Percentiles rank a stretch among this genome's conserved stretches.
Evolutionary conservation across 805 yeast genomes (phyloP).

Genomic region (Barnettozyma vustinii): DNA sequence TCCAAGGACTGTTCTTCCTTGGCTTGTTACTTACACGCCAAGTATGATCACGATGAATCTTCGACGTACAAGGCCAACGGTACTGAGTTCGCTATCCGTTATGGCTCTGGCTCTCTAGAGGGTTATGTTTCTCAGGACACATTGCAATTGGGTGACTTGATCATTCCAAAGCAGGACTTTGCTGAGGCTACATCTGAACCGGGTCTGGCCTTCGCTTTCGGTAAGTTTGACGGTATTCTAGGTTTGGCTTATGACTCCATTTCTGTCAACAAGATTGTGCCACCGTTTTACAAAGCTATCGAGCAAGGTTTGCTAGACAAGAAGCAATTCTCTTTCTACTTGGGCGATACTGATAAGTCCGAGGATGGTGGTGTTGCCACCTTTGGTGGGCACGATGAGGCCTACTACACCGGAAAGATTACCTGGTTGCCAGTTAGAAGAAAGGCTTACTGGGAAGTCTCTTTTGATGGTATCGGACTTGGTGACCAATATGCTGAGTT

Average conservation of each 20-base stretch:
- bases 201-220: slow-evolving; percentile 96
- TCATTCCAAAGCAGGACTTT: slow-evolving; percentile 84
- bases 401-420: slow-evolving; percentile 74
- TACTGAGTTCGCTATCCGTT: slow-evolving; percentile 74
- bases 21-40: slow-evolving; percentile 91
- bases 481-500: slow-evolving; percentile 90
- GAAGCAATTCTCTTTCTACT: slow-evolving; percentile 82
- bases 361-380: slow-evolving; percentile 88
- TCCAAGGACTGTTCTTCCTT: slow-evolving; percentile 81
- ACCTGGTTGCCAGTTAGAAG: slow-evolving; percentile 98
- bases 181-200: slow-evolving; percentile 98
- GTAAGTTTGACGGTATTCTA: slow-evolving; percentile 95
- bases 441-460: slow-evolving; percentile 99
- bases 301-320: slow-evolving; percentile 75
- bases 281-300: slow-evolving; percentile 91
- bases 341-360: slow-evolving; percentile 69
- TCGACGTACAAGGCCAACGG: slow-evolving; percentile 85
- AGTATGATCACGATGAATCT: slow-evolving; percentile 82
- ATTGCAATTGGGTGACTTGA: slow-evolving; percentile 74
- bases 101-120: slow-evolving; percentile 90
- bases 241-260: slow-evolving; percentile 93
- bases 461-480: slow-evolving; percentile 81
- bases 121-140: slow-evolving; percentile 90
- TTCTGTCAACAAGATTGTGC: slow-evolving; percentile 82
- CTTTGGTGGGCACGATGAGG: slow-evolving; percentile 87